Evolutionary conservation across 1,284 basidiomycete genomes (phyloP).

Genomic region (Pseudozyma pruni): DNA sequence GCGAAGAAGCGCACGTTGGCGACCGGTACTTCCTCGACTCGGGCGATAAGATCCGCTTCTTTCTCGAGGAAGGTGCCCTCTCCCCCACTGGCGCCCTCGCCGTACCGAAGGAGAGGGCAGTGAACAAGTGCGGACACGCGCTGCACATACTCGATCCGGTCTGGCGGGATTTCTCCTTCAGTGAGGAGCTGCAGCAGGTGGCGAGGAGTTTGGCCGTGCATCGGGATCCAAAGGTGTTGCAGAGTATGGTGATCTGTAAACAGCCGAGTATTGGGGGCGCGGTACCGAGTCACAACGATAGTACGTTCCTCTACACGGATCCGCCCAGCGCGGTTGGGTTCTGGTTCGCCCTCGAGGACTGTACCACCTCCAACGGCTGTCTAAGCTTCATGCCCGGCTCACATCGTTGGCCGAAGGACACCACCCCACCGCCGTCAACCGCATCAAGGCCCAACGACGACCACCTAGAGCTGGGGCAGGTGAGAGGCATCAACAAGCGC

Average conservation of each 20-base stretch:
- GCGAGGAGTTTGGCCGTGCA: slow-evolving; percentile 47
- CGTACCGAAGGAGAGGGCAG: slow-evolving; percentile 27
- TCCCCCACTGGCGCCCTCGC: slow-evolving; percentile 45
- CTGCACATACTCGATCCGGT: slow-evolving; percentile 84
- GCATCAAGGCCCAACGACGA: slow-evolving; percentile 9
- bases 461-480: slow-evolving; percentile 23
- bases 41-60: slow-evolving; percentile 82
- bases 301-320: slow-evolving; percentile 79
- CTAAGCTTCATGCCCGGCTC: slow-evolving; percentile 55
- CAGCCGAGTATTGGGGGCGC: slow-evolving; percentile 64
- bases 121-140: slow-evolving; percentile 66
- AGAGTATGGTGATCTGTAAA: slow-evolving; percentile 81
- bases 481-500: slow-evolving; percentile 54
- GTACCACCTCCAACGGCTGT: slow-evolving; percentile 55
- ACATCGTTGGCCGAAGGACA: slow-evolving; percentile 33
- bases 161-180: slow-evolving; percentile 70
- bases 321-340: slow-evolving; percentile 91
- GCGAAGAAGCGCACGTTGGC: slow-evolving; percentile 69
- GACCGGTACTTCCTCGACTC: slow-evolving; percentile 92
- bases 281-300: slow-evolving; percentile 71
- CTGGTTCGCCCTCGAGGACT: slow-evolving; percentile 90
- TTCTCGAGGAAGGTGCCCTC: slow-evolving; percentile 83
- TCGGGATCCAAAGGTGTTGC: slow-evolving; percentile 74
- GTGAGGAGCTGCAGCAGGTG: slow-evolving; percentile 34
- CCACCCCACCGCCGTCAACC: background rate